Evolutionary conservation across 257 asterid genomes (phyloP), one percentile per base, ranked within the genome.

Genomic region (Nicotiana tomentosiformis): DNA sequence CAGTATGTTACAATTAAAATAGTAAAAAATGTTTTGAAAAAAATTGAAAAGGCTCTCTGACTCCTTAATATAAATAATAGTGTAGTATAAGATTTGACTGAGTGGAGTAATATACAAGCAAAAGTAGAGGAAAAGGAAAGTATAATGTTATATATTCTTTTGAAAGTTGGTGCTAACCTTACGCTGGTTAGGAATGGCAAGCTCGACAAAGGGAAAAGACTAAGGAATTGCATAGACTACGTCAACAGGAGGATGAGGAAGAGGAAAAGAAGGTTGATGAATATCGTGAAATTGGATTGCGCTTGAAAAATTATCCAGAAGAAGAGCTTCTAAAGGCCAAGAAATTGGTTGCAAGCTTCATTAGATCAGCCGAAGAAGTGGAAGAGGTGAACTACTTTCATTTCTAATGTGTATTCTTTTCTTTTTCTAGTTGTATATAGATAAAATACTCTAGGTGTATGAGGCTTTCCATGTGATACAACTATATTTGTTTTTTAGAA

Each of bases 151-250:
- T 17, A 55, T 82, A 66, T 64, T 49, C 61, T 66, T 37, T 77
- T 77, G 77, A 60, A 57, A 83, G 65, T 81, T 80, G 82, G 77
- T 37, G 72, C 90, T 90, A 81, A 85, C 82, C 12, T 66, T 85
- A 77, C 78, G 64, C 83, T 74, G 86, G 82, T 77, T 87, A 96
- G 99, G 98, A 96, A 90, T 96, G 99, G 98, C 99, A 94, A 93
- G 98, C 97, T 23, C 88, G 70, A 87, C 99, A 96, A 88, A 87
- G 98, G 85, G 95, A 96, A 77, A 96, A 94, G 87, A 94, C 97
- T 2, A 94, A 94, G 88, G 99, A 96, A 85, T 84, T 94, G 39
- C 91, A 90, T 30, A 87, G 82, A 88, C 81, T 23, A 86, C 91
- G 92, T 74, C 87, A 88, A 79, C 91, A 87, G 86, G 99, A 96